Evolutionary conservation across 1,284 basidiomycete genomes (phyloP).

Genomic region (Macrocystidia cucumis): DNA sequence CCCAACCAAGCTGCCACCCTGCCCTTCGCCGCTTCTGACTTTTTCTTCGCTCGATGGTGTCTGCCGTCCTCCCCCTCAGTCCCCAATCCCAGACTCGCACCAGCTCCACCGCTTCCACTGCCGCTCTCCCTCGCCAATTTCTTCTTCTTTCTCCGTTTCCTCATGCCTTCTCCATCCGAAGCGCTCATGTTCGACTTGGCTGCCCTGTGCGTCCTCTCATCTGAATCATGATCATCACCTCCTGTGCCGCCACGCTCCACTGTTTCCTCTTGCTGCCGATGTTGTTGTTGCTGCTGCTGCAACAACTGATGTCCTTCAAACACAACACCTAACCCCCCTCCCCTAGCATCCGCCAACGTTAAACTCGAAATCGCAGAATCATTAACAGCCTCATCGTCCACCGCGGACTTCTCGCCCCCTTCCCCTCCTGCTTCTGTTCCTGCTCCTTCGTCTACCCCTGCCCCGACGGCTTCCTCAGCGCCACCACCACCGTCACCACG

Average conservation of each 20-base stretch:
- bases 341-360: conserved; percentile 57
- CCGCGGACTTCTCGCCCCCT: conserved; percentile 1
- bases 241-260: conserved; percentile 15
- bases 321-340: conserved; percentile 12
- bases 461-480: too few species aligned
- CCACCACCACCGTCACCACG: too few species aligned
- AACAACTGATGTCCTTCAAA: too few species aligned
- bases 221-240: conserved; percentile 31
- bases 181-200: conserved; percentile 28
- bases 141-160: conserved; percentile 15
- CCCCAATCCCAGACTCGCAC: conserved; percentile 16
- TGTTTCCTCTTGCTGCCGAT: conserved; percentile 21
- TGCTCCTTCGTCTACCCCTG: too few species aligned
- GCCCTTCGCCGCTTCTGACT: conserved; percentile 49
- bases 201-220: conserved; percentile 43
- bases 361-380: conserved; percentile 72
- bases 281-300: too few species aligned
- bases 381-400: conserved; percentile 35
- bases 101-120: conserved; percentile 15
- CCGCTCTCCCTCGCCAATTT: conserved; percentile 12
- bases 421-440: too few species aligned
- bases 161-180: conserved; percentile 18
- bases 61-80: conserved; percentile 18
- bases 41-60: conserved; percentile 22
- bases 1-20: conserved; percentile 74